A percentile compares a stretch with the other conserved stretches of the same genome.
phyloP scores from a whole-genome alignment of 306 rosid species.

The Sesbania bispinosa region DNA sequence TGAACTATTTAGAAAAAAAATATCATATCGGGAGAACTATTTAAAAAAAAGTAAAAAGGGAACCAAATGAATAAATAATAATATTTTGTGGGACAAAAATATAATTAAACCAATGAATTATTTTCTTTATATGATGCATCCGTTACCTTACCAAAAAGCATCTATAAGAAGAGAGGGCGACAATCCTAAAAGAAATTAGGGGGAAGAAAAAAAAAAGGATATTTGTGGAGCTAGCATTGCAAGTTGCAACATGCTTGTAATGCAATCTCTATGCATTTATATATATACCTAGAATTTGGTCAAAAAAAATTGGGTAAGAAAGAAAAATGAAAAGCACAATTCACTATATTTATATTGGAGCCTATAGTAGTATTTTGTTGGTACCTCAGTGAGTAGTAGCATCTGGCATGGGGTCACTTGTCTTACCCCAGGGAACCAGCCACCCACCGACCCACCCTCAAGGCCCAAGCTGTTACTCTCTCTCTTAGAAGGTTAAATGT shows the following conservation, averaged over 20 bases:
- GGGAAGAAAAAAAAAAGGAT: not conserved
- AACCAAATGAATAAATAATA: too few species aligned
- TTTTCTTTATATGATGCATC: not conserved
- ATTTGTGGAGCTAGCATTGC: not conserved
- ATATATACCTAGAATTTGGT: not conserved
- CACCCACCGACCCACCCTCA: constrained; percentile 29
- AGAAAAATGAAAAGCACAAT: not conserved
- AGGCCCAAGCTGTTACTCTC: not conserved
- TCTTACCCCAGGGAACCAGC: constrained; percentile 53
- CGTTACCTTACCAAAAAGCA: not conserved
- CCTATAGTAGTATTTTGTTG: not conserved
- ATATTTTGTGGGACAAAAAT: too few species aligned
- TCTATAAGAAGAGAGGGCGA: too few species aligned
- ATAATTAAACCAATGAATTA: not conserved
- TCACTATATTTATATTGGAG: not conserved
- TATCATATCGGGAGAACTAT: too few species aligned
- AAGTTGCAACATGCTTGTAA: not conserved
- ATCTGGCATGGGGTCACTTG: constrained; percentile 28
- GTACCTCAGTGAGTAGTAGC: not conserved
- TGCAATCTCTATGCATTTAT: not conserved
- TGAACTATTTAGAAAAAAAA: too few species aligned
- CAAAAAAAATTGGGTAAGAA: not conserved
- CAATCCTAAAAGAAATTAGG: not conserved
- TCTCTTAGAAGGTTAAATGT: not conserved
- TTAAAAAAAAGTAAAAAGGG: too few species aligned